These are phyloP conservation scores for Colletotrichum kahawae DNA, from an alignment of 2,329 filamentous ascomycete genomes.

Conservation along the genomic window DNA sequence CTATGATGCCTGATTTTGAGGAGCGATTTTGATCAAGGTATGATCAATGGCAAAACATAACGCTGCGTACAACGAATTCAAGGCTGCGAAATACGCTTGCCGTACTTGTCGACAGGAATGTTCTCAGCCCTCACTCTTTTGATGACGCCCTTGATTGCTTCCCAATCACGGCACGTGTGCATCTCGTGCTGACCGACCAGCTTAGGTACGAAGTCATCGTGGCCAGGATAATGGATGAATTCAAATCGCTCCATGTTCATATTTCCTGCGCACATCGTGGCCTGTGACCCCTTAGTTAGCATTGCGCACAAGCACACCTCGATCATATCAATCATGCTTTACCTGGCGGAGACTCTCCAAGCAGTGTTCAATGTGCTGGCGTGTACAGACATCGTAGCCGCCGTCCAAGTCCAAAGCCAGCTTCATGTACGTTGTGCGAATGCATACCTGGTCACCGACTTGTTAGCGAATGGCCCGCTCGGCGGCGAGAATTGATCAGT, in stretches of 20 bases:
- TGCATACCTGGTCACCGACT: not conserved
- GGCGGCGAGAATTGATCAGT: not conserved
- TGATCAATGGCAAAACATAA: fast-evolving
- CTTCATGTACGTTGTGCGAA: not conserved
- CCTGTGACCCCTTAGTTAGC: not conserved
- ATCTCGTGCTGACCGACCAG: not conserved
- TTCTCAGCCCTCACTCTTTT: not conserved
- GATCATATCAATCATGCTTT: not conserved
- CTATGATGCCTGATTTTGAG: not conserved
- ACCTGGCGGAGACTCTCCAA: not conserved
- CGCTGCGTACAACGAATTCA: not conserved
- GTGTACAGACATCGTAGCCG: not conserved
- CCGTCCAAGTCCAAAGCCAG: not conserved
- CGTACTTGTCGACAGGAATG: not conserved
- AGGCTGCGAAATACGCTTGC: not conserved
- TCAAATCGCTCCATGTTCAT: not conserved
- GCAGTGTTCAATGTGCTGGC: not conserved
- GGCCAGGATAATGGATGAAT: not conserved
- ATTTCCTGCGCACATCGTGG: not conserved
- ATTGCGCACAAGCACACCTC: not conserved
- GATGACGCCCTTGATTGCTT: not conserved
- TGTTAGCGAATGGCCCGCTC: fast-evolving
- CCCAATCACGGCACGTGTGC: not conserved
- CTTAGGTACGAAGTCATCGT: not conserved
- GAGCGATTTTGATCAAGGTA: not conserved